These are phyloP conservation scores for Avicennia marina DNA, from an alignment of 257 asterid genomes.

Conservation along the genomic window DNA sequence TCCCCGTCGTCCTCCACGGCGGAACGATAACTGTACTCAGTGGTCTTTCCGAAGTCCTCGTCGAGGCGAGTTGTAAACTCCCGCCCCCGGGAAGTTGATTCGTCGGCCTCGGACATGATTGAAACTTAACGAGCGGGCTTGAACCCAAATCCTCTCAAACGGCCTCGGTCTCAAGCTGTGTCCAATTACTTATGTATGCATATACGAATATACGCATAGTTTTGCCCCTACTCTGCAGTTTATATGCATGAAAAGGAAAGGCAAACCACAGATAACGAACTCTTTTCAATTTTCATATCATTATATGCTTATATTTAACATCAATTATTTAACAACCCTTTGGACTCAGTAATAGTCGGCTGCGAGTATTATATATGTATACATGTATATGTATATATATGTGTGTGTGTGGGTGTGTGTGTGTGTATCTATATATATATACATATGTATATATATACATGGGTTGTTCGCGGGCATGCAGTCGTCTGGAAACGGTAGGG, in stretches of 20 bases:
- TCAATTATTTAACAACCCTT: too few relatives aligned
- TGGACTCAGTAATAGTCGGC: not conserved
- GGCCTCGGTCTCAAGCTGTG: too few relatives aligned
- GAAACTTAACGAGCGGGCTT: too few relatives aligned
- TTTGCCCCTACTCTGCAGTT: not conserved
- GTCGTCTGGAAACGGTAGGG: slow-evolving; percentile 20
- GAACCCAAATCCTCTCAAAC: too few relatives aligned
- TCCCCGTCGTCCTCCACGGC: slow-evolving; percentile 6
- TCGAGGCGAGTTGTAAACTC: slow-evolving; percentile 20
- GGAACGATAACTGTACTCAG: too few relatives aligned
- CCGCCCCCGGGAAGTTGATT: slow-evolving; percentile 39
- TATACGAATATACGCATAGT: not conserved
- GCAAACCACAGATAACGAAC: not conserved
- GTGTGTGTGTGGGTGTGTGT: too few relatives aligned
- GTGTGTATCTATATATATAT: too few relatives aligned
- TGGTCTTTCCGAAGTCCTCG: slow-evolving; percentile 20
- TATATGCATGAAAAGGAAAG: not conserved
- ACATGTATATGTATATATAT: too few relatives aligned
- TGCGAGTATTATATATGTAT: too few relatives aligned
- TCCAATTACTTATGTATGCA: too few relatives aligned
- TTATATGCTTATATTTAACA: too few relatives aligned
- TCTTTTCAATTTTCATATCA: not conserved
- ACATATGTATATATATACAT: too few relatives aligned
- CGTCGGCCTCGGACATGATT: slow-evolving; percentile 67
- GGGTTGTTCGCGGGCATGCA: slow-evolving; percentile 19